Evolutionary conservation across 352 stramenopile species (phyloP), one percentile per base, ranked within the genome.

Genomic region (Phytophthora vignae): DNA sequence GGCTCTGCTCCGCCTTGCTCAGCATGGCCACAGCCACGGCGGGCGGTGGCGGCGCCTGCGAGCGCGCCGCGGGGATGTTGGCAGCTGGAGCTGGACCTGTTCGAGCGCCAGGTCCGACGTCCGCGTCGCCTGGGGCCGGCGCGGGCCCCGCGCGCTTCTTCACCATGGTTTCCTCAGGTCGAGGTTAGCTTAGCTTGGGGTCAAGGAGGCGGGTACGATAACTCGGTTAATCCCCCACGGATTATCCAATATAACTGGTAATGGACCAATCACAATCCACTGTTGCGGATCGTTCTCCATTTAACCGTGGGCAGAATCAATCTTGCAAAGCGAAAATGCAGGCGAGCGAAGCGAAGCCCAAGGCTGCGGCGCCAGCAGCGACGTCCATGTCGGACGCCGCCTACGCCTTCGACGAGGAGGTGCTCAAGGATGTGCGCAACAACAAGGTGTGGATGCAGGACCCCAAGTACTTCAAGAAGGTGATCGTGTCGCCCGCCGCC

Each of bases 391-490:
- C 82, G 54, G 87, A 95, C 46, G 85, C 85, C 0, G 87, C 87
- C 2, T 95, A 95, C 62, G 84, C 85, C 29, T 91, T 95, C 68
- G 88, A 95, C 57, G 88, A 96, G 50, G 87, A 95, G 2, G 85
- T 94, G 48, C 81, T 96, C 15, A 91, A 93, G 63, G 90, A 96
- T 22, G 87, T 96, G 58, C 88, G 88, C 62, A 82, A 87, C 71
- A 96, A 96, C 66, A 95, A 94, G 64, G 87, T 95, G 54, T 96
- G 90, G 90, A 96, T 92, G 83, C 88, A 96, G 73, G 90, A 96
- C 77, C 91, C 95, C 42, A 98, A 98, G 77, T 98, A 98, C 83
- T 98, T 98, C 78, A 97, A 97, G 70, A 97, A 97, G 64, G 95
- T 98, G n/a, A 96, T 97, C 65, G 87, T 99, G 62, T 98, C 94